These are phyloP conservation scores for Cephaloascus albidus DNA, from an alignment of 805 yeast species.

Conservation along the genomic window DNA sequence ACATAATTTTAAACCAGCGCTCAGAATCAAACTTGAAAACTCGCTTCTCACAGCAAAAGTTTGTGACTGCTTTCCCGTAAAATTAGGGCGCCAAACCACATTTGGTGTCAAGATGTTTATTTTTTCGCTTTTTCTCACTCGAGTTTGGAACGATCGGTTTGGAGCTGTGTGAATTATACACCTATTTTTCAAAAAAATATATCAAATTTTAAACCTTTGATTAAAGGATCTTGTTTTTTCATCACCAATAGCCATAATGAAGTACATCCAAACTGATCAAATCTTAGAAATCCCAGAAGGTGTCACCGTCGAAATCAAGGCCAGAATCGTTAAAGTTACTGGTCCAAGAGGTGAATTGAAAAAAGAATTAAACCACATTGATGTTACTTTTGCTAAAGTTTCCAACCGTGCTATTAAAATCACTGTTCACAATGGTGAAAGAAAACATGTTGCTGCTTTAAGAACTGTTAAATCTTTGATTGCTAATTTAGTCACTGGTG, in stretches of 20 bases:
- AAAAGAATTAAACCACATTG: slow-evolving; percentile 90
- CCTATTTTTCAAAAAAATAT: neutral
- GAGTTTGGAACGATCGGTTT: too few relatives aligned
- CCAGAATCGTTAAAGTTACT: slow-evolving; percentile 82
- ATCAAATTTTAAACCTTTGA: neutral
- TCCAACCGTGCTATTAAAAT: slow-evolving; percentile 68
- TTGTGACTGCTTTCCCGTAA: too few relatives aligned
- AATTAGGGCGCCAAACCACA: too few relatives aligned
- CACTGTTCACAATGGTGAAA: slow-evolving; percentile 97
- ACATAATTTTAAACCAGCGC: too few relatives aligned
- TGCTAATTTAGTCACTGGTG: slow-evolving; percentile 94
- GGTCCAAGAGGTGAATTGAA: slow-evolving; percentile 96
- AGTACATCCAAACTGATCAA: slow-evolving; percentile 56
- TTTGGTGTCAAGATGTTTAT: too few relatives aligned
- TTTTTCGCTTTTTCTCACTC: too few relatives aligned
- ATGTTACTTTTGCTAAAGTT: slow-evolving; percentile 84
- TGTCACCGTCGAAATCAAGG: slow-evolving; percentile 83
- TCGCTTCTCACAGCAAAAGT: too few relatives aligned
- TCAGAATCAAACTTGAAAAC: too few relatives aligned
- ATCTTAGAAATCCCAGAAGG: slow-evolving; percentile 74
- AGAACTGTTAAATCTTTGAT: slow-evolving; percentile 97
- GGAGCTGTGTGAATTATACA: too few relatives aligned
- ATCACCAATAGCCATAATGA: slow-evolving; percentile 30
- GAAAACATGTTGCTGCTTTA: slow-evolving; percentile 99
- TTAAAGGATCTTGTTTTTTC: too few relatives aligned